These are phyloP conservation scores for Ganoderma sinense DNA, from an alignment of 1,284 basidiomycete species.

Conservation along the genomic window DNA sequence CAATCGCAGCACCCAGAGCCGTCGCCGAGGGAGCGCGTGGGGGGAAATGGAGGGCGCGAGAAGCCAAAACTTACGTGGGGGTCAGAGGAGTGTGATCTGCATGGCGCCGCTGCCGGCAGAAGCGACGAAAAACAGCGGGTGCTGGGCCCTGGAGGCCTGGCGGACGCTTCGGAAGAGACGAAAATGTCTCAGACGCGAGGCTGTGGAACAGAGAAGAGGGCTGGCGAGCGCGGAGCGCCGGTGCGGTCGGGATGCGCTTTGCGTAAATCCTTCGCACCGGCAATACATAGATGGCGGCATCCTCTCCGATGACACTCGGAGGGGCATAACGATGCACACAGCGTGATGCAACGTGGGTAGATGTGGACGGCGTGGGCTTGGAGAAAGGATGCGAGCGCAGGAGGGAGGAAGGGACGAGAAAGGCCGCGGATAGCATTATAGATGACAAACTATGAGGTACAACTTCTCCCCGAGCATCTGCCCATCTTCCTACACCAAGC, in stretches of 20 bases:
- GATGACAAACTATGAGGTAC: constrained; percentile 36
- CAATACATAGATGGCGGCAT: neutral
- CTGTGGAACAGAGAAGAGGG: neutral
- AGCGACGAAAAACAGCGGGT: neutral
- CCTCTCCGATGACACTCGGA: neutral
- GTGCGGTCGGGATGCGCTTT: neutral
- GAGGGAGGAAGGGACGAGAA: neutral
- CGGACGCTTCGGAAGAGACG: neutral
- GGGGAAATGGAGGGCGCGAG: neutral
- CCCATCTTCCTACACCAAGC: constrained; percentile 29
- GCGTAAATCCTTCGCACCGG: neutral
- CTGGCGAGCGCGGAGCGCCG: neutral
- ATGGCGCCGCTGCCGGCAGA: neutral
- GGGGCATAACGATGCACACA: neutral
- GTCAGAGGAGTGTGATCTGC: neutral
- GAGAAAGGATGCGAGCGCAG: neutral
- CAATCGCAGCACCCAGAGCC: neutral
- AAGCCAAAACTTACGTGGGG: neutral
- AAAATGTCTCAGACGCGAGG: neutral
- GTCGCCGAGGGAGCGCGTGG: neutral
- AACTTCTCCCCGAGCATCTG: constrained; percentile 27
- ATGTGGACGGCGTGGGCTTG: neutral
- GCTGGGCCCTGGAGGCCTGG: neutral
- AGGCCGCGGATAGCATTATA: constrained; percentile 27
- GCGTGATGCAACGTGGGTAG: too few relatives aligned